Conservation (phyloP, 1,284 basidiomycete species). For the Salmacisia buchloeana region DNA sequence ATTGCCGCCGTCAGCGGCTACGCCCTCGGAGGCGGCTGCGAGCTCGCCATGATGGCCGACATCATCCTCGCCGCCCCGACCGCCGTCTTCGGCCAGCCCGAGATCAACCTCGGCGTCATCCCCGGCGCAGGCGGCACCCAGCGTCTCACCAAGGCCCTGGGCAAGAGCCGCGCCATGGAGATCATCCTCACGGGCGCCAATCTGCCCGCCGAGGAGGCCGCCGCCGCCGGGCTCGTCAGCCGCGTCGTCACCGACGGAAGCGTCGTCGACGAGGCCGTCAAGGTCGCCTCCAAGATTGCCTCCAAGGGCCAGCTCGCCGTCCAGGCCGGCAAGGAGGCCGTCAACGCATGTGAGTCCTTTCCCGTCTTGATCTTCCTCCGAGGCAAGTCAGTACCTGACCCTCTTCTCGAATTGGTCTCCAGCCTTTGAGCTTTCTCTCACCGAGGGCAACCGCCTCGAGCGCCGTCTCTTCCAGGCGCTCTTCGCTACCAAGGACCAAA, state of each 20-base stretch:
- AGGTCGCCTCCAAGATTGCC: slow-evolving; percentile 73
- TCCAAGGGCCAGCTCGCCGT: slow-evolving; percentile 78
- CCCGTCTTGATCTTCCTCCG: background rate
- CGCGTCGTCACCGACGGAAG: slow-evolving; percentile 64
- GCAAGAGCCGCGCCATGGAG: slow-evolving; percentile 95
- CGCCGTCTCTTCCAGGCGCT: slow-evolving; percentile 83
- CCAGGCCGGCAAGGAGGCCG: slow-evolving; percentile 88
- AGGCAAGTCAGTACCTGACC: background rate
- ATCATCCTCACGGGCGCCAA: slow-evolving; percentile 73
- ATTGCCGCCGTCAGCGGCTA: slow-evolving; percentile 94
- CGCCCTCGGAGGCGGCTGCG: slow-evolving; percentile 92
- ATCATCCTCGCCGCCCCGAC: slow-evolving; percentile 90
- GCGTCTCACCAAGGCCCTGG: slow-evolving; percentile 76
- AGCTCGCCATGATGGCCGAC: slow-evolving; percentile 93
- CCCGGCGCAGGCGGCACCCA: slow-evolving; percentile 81
- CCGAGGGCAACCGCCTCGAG: slow-evolving; percentile 81
- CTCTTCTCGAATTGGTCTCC: background rate
- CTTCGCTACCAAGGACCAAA: slow-evolving; percentile 94
- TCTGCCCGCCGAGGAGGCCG: slow-evolving; percentile 76
- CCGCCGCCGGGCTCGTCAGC: slow-evolving; percentile 76
- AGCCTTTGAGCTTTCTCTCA: slow-evolving; percentile 71
- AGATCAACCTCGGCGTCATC: slow-evolving; percentile 94
- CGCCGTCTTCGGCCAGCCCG: slow-evolving; percentile 91
- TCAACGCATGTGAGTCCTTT: slow-evolving; percentile 71
- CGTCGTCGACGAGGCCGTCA: slow-evolving; percentile 83